Base-by-base conservation (phyloP, 148 eudicot species). In the Mesembryanthemum crystallinum region DNA sequence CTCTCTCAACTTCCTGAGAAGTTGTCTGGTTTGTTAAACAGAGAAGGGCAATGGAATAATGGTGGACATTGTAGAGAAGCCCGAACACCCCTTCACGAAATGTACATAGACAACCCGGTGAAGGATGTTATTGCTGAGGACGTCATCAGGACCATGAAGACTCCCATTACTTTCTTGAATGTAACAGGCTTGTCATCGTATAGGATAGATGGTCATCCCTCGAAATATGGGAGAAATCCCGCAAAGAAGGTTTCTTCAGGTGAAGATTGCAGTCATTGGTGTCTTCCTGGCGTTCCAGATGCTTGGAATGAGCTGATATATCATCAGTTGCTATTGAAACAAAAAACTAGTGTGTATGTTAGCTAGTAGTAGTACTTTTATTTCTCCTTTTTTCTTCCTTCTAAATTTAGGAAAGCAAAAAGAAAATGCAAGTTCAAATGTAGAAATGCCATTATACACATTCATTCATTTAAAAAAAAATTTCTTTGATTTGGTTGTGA, bases 211-310 rank as follows among this genome's bases (percentile, higher is more conserved):
- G 98, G 86, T 52, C 98, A 94, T 79, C 98, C 98, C 29, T 94
- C 98, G 0, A 75, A 82, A 29, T 88, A 86, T 70, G 98, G 98
- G 72, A 85, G 85, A 78, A 87, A 47, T 35, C 57, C 77, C 18
- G 68, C 77, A 35, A 83, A 73, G 43, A 81, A 70, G 58, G 72
- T 77, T 28, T 76, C 85, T 17, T 77, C 76, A 13, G 84, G 79
- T 71, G 89, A 95, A 87, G 98, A 95, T 89, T 95, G 98, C 79
- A 95, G 98, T 83, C 98, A 95, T 75, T 95, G 98, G 97, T 95
- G 98, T 78, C 94, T 95, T 74, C 98, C 98, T 42, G 98, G 98
- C 1, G 89, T 95, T 73, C 98, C 98, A 18, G 98, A 94, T 86
- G 78, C 79, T 61, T 94, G 98, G 98, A 94, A 94, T 69, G 87